Evolutionary conservation across 1,139 yeast species (phyloP).

Genomic region (Wickerhamiella infanticola): DNA sequence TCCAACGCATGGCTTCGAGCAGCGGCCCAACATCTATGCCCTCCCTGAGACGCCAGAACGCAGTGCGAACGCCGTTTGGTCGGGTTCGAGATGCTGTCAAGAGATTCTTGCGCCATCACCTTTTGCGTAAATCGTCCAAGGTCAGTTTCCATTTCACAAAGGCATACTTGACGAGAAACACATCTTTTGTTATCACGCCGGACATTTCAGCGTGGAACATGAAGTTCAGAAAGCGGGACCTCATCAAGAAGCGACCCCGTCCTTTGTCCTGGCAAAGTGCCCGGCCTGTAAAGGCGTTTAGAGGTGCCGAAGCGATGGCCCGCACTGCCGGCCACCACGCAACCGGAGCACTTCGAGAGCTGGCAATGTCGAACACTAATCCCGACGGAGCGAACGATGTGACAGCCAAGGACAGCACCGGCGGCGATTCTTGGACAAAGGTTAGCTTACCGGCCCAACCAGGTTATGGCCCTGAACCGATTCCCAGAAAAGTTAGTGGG

Average conservation of each 20-base stretch:
- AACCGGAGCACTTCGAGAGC: background rate
- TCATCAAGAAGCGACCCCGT: conserved; percentile 7
- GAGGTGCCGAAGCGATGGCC: conserved; percentile 1
- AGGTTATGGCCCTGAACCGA: background rate
- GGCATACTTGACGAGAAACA: conserved; percentile 10
- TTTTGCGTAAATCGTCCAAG: conserved; percentile 1
- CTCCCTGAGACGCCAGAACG: conserved; percentile 3
- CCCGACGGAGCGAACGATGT: no score
- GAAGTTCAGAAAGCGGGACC: conserved; percentile 6
- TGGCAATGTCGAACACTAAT: background rate
- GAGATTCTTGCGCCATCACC: conserved; percentile 8
- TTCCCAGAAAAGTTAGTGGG: background rate
- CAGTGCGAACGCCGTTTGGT: conserved; percentile 1
- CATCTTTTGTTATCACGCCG: conserved; percentile 13
- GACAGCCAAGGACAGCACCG: no score
- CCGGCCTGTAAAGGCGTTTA: conserved; percentile 9
- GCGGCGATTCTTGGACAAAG: background rate
- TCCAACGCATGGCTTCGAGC: background rate
- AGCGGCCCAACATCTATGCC: background rate
- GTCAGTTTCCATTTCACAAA: conserved; percentile 7
- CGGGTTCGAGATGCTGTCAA: conserved; percentile 6
- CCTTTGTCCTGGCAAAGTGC: conserved; percentile 8
- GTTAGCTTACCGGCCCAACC: background rate
- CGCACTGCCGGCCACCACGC: background rate
- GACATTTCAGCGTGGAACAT: conserved; percentile 10